phyloP scores from a whole-genome alignment of 2,329 filamentous ascomycete species.

The Fusarium vanettenii region DNA sequence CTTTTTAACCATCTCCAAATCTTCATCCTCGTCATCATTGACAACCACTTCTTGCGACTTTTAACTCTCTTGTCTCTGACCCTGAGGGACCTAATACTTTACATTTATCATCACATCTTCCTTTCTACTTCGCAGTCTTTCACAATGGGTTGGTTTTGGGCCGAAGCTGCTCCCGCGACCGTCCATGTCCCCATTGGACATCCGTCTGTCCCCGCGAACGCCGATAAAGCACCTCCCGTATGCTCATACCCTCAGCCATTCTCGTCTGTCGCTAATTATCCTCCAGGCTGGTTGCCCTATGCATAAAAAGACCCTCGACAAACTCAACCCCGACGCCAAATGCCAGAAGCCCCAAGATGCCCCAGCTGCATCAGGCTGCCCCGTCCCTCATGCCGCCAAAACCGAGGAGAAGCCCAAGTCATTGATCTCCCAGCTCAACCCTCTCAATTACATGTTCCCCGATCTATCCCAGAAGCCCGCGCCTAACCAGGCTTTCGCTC shows the following conservation, averaged over 20 bases:
- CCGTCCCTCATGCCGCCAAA: slow-evolving; percentile 56
- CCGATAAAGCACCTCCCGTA: slow-evolving; percentile 49
- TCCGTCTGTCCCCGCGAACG: slow-evolving; percentile 42
- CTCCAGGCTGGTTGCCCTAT: slow-evolving; percentile 66
- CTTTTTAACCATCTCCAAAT: slow-evolving; percentile 21
- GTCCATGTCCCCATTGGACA: slow-evolving; percentile 49
- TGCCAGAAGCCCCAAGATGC: slow-evolving; percentile 36
- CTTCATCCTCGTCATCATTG: slow-evolving; percentile 29
- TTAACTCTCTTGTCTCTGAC: not conserved
- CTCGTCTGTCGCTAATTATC: slow-evolving; percentile 33
- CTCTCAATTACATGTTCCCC: slow-evolving; percentile 95
- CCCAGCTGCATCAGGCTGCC: slow-evolving; percentile 48
- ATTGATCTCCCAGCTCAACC: slow-evolving; percentile 68
- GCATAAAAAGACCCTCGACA: slow-evolving; percentile 65
- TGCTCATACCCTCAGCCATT: slow-evolving; percentile 13
- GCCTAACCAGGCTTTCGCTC: slow-evolving; percentile 75
- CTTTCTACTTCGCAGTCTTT: slow-evolving; percentile 2
- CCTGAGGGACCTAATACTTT: not conserved
- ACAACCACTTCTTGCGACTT: slow-evolving; percentile 6
- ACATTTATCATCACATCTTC: not conserved
- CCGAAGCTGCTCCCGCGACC: slow-evolving; percentile 57
- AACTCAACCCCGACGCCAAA: slow-evolving; percentile 52
- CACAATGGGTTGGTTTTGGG: slow-evolving; percentile 74
- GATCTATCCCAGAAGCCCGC: slow-evolving; percentile 84
- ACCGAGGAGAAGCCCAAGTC: slow-evolving; percentile 54